A percentile compares a stretch with the other conserved stretches of the same genome.
phyloP scores from a whole-genome alignment of 139 green algal species.

The Chlorella sp. region DNA sequence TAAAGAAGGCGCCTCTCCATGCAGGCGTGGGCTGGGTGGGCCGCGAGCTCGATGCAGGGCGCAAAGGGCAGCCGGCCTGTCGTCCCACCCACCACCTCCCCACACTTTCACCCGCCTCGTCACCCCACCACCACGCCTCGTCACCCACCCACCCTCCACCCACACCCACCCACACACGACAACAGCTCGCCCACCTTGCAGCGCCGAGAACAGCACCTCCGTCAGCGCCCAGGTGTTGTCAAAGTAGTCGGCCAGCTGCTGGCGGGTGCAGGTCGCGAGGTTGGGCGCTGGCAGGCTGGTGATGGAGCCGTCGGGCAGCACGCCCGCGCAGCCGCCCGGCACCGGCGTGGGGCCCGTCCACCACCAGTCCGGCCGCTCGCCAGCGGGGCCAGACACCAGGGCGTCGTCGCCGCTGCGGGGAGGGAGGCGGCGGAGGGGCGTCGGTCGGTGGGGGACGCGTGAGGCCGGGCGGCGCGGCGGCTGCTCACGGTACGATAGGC shows the following conservation, averaged over 20 bases:
- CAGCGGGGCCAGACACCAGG: constrained; percentile 11
- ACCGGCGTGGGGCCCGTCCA: constrained; percentile 34
- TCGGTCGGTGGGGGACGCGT: neutral
- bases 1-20: too few relatives aligned
- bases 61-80: too few relatives aligned
- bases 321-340: constrained; percentile 8
- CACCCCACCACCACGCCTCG: too few relatives aligned
- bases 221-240: constrained; percentile 77
- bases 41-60: too few relatives aligned
- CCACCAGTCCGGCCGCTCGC: constrained; percentile 43
- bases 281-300: constrained; percentile 64
- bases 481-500: neutral
- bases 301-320: constrained; percentile 38
- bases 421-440: neutral
- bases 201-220: constrained; percentile 61
- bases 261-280: constrained; percentile 43
- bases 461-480: neutral
- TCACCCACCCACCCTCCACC: too few relatives aligned
- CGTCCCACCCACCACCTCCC: too few relatives aligned
- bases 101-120: too few relatives aligned
- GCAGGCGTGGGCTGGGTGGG: too few relatives aligned
- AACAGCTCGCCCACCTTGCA: constrained; percentile 38
- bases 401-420: constrained; percentile 10
- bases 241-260: constrained; percentile 73
- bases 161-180: too few relatives aligned